Conservation (phyloP, 495 filamentous ascomycete species). For the Neurospora sublineolata region DNA sequence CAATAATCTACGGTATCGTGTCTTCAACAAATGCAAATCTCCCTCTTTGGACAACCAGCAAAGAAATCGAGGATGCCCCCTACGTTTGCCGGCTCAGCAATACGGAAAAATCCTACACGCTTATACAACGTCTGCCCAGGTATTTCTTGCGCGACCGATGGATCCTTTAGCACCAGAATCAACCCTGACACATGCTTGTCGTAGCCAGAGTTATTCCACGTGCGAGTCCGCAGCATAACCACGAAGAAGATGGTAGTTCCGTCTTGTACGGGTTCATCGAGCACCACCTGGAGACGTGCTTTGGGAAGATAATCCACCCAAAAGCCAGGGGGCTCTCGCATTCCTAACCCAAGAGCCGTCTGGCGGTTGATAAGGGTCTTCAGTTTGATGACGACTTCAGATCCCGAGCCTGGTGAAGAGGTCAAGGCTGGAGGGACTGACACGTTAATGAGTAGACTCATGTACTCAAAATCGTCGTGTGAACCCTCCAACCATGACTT, state of each 20-base stretch:
- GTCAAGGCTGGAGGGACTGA: neutral
- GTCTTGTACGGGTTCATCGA: neutral
- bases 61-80: neutral
- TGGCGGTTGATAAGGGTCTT: neutral
- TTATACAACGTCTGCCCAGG: neutral
- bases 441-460: neutral
- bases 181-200: neutral
- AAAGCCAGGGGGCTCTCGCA: neutral
- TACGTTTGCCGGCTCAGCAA: neutral
- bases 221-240: neutral
- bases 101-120: neutral
- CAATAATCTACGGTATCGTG: neutral
- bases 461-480: neutral
- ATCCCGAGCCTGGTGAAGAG: neutral
- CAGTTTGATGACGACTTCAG: neutral
- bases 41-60: neutral
- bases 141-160: neutral
- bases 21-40: neutral
- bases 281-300: neutral
- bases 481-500: neutral
- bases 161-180: neutral
- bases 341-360: neutral
- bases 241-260: neutral
- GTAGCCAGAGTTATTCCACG: neutral
- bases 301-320: neutral